Conservation (phyloP, 2,329 filamentous ascomycete genomes). For the Malbranchea zuffiana region DNA sequence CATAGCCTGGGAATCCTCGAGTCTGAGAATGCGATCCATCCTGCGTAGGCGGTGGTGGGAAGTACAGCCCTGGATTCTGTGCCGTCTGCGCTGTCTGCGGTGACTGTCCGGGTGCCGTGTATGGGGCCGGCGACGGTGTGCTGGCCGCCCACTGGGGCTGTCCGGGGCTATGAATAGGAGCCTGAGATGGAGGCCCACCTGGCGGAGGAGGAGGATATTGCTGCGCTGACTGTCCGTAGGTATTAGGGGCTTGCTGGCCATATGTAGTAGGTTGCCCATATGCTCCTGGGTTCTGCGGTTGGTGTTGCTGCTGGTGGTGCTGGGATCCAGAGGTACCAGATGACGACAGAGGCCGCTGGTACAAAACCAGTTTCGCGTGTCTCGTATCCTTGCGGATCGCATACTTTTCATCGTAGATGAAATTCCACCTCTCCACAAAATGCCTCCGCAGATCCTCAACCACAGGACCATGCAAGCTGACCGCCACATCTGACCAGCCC, state of each 20-base stretch:
- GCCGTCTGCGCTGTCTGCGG: slow-evolving; percentile 17
- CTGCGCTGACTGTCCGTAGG: slow-evolving; percentile 19
- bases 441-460: slow-evolving; percentile 94
- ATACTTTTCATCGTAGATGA: slow-evolving; percentile 78
- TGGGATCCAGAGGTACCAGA: slow-evolving; percentile 2
- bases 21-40: slow-evolving; percentile 23
- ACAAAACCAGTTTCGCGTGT: slow-evolving; percentile 34
- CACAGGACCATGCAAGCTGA: slow-evolving; percentile 80
- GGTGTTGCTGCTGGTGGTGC: slow-evolving; percentile 12
- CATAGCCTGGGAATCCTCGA: slow-evolving; percentile 23
- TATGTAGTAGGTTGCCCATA: slow-evolving; percentile 9
- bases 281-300: slow-evolving; percentile 11
- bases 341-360: slow-evolving; percentile 24
- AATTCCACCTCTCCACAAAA: slow-evolving; percentile 92
- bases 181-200: slow-evolving; percentile 21
- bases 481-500: slow-evolving; percentile 95
- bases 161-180: neutral
- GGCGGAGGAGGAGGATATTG: slow-evolving; percentile 33
- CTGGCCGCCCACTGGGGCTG: slow-evolving; percentile 11
- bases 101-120: slow-evolving; percentile 1
- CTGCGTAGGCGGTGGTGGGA: slow-evolving; percentile 33
- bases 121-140: slow-evolving; percentile 2
- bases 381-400: slow-evolving; percentile 42
- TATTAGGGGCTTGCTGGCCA: slow-evolving; percentile 13
- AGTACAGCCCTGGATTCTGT: slow-evolving; percentile 29